phyloP scores from a whole-genome alignment of 371 early-diverging fungal genomes.

The Lichtheimia corymbifera region DNA sequence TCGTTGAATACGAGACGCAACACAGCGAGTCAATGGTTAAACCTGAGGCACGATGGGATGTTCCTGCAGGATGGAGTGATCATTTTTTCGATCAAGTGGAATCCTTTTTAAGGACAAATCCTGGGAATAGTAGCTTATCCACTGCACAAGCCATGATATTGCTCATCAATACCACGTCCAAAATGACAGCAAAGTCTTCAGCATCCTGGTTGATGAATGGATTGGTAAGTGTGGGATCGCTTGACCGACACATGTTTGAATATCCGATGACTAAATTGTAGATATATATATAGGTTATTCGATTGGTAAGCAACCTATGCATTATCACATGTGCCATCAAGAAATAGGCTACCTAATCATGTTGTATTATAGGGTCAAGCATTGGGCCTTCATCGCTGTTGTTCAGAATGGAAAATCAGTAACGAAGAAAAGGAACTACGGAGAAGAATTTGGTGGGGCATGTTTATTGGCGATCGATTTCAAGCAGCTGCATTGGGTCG shows the following conservation, averaged over 20 bases:
- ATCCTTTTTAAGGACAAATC: constrained; percentile 18
- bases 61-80: constrained; percentile 41
- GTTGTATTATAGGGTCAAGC: constrained; percentile 29
- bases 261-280: too few relatives aligned
- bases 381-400: constrained; percentile 40
- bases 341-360: too few relatives aligned
- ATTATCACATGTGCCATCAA: too few relatives aligned
- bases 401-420: constrained; percentile 48
- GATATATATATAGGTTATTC: too few relatives aligned
- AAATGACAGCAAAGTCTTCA: constrained; percentile 38
- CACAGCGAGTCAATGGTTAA: constrained; percentile 13
- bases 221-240: constrained; percentile 6
- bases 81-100: constrained; percentile 46
- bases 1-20: constrained; percentile 38
- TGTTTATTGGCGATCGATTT: constrained; percentile 46
- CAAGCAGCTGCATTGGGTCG: constrained; percentile 46
- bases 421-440: constrained; percentile 47
- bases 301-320: too few relatives aligned
- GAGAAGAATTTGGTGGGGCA: constrained; percentile 48
- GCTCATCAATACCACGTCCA: constrained; percentile 41
- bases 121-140: constrained; percentile 29
- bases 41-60: constrained; percentile 41
- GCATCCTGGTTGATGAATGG: constrained; percentile 44
- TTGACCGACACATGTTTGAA: too few relatives aligned
- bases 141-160: constrained; percentile 46